A percentile compares a stretch with the other conserved stretches of the same genome.
Evolutionary conservation across 768 basidiomycete genomes (phyloP).

Genomic region (Lactarius evosmus): DNA sequence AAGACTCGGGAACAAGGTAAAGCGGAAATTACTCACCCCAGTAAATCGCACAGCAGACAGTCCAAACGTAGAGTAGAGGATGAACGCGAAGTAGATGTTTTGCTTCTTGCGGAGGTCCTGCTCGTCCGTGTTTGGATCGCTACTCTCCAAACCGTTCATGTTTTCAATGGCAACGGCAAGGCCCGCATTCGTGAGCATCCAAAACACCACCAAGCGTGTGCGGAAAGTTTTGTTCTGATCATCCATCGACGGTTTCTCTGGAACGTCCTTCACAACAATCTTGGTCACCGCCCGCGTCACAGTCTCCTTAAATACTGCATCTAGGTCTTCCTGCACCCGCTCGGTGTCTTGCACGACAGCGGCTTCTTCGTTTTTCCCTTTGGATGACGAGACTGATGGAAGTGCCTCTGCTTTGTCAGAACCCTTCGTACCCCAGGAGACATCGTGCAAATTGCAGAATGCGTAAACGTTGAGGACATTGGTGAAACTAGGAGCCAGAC

Average conservation of each 20-base stretch:
- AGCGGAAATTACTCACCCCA: slow-evolving; percentile 53
- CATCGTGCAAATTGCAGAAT: slow-evolving; percentile 95
- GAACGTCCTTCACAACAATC: slow-evolving; percentile 56
- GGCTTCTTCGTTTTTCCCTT: slow-evolving; percentile 66
- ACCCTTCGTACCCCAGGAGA: slow-evolving; percentile 94
- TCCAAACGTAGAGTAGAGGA: slow-evolving; percentile 76
- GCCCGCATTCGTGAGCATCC: slow-evolving; percentile 73
- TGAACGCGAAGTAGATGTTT: slow-evolving; percentile 68
- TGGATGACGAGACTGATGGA: slow-evolving; percentile 84
- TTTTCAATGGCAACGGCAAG: slow-evolving; percentile 76
- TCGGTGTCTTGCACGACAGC: slow-evolving; percentile 85
- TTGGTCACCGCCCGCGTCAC: slow-evolving; percentile 84
- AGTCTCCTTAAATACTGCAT: slow-evolving; percentile 87
- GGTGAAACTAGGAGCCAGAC: slow-evolving; percentile 88
- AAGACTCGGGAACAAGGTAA: slow-evolving; percentile 8
- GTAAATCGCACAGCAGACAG: slow-evolving; percentile 68
- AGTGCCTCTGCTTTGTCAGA: slow-evolving; percentile 91
- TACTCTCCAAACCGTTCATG: slow-evolving; percentile 57
- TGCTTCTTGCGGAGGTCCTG: slow-evolving; percentile 41
- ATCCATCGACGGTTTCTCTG: slow-evolving; percentile 81
- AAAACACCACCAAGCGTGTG: slow-evolving; percentile 77
- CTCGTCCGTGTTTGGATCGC: slow-evolving; percentile 40
- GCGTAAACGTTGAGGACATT: slow-evolving; percentile 96
- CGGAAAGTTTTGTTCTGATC: slow-evolving; percentile 93
- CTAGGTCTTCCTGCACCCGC: slow-evolving; percentile 82